Base-by-base conservation (phyloP, 306 rosid genomes). In the Trifolium subterraneum region DNA sequence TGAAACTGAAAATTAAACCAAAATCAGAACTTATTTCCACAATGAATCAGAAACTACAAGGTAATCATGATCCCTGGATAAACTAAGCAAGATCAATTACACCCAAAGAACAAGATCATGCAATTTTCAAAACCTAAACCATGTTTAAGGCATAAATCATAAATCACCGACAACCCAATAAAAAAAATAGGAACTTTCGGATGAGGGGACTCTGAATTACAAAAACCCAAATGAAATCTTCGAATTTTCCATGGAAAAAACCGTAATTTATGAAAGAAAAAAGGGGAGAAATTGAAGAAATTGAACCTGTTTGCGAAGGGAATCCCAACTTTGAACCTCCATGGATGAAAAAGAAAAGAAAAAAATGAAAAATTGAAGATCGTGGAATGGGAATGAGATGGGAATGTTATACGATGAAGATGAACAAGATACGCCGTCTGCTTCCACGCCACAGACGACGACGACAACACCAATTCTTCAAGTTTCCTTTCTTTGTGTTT, bases 261-360 rank as follows among this genome's bases (percentile, higher is more conserved):
- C 15, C 20, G 7, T 20, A 58, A 68, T 50, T 7, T 29, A 31
- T n/a, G 4, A 27, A 71, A 18, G 2, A 9, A 19, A 66, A 9
- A 38, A 38, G 3, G n/a, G 3, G 3, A 18, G 20, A 56, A 29
- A 0, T 16, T 6, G 13, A 44, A 56, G 20, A 61, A 52, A 55
- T 27, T 18, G 39, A 55, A 92, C 98, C 96, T 92, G 96, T 55
- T 88, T 88, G 82, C 98, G 98, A 73, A 92, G 96, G 51, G 96
- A 88, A 78, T 92, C 96, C 98, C 98, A 92, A 88, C 68, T 87
- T 8, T 83, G 78, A 36, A 81, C 76, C 69, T 92, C 98, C 98
- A 90, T 92, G 67, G 71, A 27, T 65, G 27, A 72, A 2, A 44
- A 42, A 44, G 16, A 27, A 64, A 51, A 63, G 3, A 67, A 67